Evolutionary conservation across 192 early-diverging fungal genomes (phyloP).

Genomic region (Jimgerdemannia lactiflua): DNA sequence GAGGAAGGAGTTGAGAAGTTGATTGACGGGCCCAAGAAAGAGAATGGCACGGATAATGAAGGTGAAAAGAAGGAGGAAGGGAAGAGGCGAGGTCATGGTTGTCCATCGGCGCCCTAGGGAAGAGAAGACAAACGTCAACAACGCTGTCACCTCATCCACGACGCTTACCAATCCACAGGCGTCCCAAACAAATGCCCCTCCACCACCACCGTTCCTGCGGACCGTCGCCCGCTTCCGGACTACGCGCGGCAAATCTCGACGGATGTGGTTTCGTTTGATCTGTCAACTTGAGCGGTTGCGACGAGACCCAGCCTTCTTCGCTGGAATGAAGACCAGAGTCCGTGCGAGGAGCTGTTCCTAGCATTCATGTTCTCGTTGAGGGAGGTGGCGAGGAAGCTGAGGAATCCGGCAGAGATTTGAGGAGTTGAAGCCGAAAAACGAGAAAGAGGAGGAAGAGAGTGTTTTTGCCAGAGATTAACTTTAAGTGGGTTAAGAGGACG

Average conservation of each 20-base stretch:
- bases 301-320: neutral
- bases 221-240: too few species aligned
- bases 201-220: too few species aligned
- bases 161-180: too few species aligned
- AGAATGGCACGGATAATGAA: neutral
- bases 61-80: slow-evolving; percentile 2
- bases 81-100: slow-evolving; percentile 9
- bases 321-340: slow-evolving; percentile 11
- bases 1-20: slow-evolving; percentile 7
- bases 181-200: too few species aligned
- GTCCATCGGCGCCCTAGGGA: neutral
- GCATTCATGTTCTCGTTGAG: slow-evolving; percentile 49
- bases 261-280: slow-evolving; percentile 19
- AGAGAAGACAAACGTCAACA: too few species aligned
- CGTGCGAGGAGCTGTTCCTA: slow-evolving; percentile 45
- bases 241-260: neutral
- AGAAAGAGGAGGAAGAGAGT: slow-evolving; percentile 21
- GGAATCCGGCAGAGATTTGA: slow-evolving; percentile 6
- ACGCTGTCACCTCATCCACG: too few species aligned
- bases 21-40: neutral
- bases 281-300: slow-evolving; percentile 14
- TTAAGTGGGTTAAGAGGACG: too few species aligned
- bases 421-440: neutral
- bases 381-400: slow-evolving; percentile 42
- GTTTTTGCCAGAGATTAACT: slow-evolving; percentile 23